Evolutionary conservation across 2,329 filamentous ascomycete genomes (phyloP).

Genomic region (Pestalotiopsis sp.): DNA sequence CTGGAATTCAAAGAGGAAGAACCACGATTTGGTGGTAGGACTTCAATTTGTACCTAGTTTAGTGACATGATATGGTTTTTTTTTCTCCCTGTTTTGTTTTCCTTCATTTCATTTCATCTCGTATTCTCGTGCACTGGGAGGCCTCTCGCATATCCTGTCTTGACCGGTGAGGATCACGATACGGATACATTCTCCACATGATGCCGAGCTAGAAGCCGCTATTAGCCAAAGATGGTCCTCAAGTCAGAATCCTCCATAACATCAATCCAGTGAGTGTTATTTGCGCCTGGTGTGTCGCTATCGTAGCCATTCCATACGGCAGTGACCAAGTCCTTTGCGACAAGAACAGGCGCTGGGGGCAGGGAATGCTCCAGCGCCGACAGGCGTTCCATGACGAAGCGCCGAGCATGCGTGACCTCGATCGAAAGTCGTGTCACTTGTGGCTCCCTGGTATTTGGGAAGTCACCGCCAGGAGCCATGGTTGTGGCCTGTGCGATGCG

Average conservation of each 20-base stretch:
- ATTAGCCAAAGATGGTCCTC: conserved; percentile 19
- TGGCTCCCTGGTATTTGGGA: conserved; percentile 12
- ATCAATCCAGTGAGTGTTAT: conserved; percentile 44
- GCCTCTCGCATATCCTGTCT: not conserved
- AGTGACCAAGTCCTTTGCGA: conserved; percentile 44
- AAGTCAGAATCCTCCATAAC: conserved; percentile 31
- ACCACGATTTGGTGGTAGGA: too few relatives aligned
- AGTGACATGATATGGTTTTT: too few relatives aligned
- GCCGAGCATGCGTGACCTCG: conserved; percentile 40
- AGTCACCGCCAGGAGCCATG: not conserved
- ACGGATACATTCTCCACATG: too few relatives aligned
- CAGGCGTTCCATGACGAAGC: conserved; percentile 41
- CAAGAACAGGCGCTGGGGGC: conserved; percentile 43
- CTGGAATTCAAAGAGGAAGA: too few relatives aligned
- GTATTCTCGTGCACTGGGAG: too few relatives aligned
- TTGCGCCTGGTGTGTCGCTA: conserved; percentile 33
- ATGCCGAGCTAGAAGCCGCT: not conserved
- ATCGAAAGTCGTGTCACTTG: conserved; percentile 29
- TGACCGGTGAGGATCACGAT: not conserved
- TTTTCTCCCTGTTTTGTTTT: too few relatives aligned
- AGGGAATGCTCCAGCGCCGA: conserved; percentile 40
- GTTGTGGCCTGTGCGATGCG: conserved; percentile 7
- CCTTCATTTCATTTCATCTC: too few relatives aligned
- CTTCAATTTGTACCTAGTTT: too few relatives aligned
- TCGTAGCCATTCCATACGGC: conserved; percentile 46